Percentiles rank a stretch among this genome's conserved stretches.
phyloP scores from a whole-genome alignment of 2,329 filamentous ascomycete species.

The Aspergillus awamori region DNA sequence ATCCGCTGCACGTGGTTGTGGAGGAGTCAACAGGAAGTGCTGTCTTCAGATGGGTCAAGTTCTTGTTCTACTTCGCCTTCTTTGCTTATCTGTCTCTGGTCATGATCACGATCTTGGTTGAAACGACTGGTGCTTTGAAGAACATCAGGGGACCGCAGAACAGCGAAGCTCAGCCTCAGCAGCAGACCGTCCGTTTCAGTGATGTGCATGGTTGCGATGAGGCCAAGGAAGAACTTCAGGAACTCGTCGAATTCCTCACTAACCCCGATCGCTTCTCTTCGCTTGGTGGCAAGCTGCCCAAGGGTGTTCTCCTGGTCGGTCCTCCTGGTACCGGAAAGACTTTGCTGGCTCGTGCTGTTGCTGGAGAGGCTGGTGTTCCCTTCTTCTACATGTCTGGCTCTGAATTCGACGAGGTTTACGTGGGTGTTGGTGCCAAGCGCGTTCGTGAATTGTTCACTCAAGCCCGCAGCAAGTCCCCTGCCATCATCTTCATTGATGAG shows the following conservation, averaged over 20 bases:
- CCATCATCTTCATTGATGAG: constrained; percentile 95
- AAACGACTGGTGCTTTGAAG: constrained; percentile 76
- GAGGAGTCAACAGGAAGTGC: constrained; percentile 80
- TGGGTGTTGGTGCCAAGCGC: constrained; percentile 93
- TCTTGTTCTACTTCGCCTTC: constrained; percentile 76
- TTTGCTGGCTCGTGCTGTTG: constrained; percentile 89
- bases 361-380: constrained; percentile 93
- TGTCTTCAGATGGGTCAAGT: constrained; percentile 91
- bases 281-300: constrained; percentile 93
- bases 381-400: constrained; percentile 99
- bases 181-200: constrained; percentile 85
- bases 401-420: constrained; percentile 98
- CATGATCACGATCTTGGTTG: constrained; percentile 77
- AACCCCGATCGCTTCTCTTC: constrained; percentile 92
- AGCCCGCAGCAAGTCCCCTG: constrained; percentile 81
- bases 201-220: constrained; percentile 98
- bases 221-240: constrained; percentile 95
- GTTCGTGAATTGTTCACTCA: constrained; percentile 89
- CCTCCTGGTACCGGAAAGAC: constrained; percentile 98
- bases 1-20: constrained; percentile 93
- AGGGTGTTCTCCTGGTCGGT: constrained; percentile 91
- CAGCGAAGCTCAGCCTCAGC: constrained; percentile 87
- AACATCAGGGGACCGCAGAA: constrained; percentile 72
- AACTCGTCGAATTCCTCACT: constrained; percentile 93
- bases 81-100: constrained; percentile 79